These are phyloP conservation scores for Astrephomene gubernaculifera DNA, from an alignment of 139 green algal species.

Conservation along the genomic window DNA sequence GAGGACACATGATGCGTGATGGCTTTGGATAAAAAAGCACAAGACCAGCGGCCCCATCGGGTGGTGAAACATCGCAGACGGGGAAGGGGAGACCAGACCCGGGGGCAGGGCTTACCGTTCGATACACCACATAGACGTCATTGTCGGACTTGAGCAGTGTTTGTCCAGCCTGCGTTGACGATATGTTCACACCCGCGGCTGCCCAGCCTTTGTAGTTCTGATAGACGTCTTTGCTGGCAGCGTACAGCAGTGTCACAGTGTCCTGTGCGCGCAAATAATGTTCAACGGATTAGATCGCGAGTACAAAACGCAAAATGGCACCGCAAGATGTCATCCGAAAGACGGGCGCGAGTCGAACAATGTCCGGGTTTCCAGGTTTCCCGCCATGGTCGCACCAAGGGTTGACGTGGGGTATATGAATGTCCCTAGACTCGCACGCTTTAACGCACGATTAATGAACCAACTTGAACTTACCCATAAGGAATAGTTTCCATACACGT, in stretches of 20 bases:
- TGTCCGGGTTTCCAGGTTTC: too few species aligned
- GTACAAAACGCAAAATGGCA: too few species aligned
- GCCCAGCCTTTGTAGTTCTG: background rate
- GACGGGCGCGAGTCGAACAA: too few species aligned
- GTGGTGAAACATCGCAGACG: background rate
- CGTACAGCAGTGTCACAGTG: background rate
- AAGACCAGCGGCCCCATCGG: too few species aligned
- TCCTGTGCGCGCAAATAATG: background rate
- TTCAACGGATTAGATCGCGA: background rate
- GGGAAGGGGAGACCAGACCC: background rate
- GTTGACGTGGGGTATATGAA: background rate
- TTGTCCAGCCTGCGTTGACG: background rate
- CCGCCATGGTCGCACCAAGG: background rate
- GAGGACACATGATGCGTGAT: background rate
- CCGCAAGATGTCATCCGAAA: too few species aligned
- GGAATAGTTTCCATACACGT: too few species aligned
- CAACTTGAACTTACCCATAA: too few species aligned
- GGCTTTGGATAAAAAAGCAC: background rate
- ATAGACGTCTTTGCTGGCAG: background rate
- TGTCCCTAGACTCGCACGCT: background rate
- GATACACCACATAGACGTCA: background rate
- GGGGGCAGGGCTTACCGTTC: background rate
- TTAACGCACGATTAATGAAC: too few species aligned
- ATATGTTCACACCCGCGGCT: background rate
- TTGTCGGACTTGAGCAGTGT: background rate